Percentiles rank a stretch among this genome's conserved stretches.
phyloP scores from a whole-genome alignment of 176 grass and related monocot genomes.

The Bothriochloa decipiens region DNA sequence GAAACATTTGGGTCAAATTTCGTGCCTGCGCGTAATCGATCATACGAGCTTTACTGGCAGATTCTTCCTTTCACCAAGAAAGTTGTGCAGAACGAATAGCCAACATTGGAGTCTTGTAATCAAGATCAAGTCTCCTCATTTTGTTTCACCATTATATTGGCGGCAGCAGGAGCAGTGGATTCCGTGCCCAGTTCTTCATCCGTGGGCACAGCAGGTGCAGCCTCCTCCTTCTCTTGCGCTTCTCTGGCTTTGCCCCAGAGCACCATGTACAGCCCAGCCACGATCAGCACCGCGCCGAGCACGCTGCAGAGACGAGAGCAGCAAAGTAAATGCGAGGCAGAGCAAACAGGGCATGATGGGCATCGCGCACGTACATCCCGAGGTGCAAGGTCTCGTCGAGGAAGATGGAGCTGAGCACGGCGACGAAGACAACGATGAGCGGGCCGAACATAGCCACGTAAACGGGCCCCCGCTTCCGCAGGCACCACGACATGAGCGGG shows the following conservation, averaged over 20 bases:
- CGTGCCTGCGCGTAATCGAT: too few relatives aligned
- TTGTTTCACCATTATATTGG: neutral
- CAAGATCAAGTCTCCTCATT: neutral
- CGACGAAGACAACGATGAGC: conserved; percentile 56
- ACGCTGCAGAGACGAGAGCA: conserved; percentile 24
- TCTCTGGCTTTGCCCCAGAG: conserved; percentile 61
- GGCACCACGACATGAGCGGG: conserved; percentile 64
- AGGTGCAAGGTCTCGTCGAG: conserved; percentile 57
- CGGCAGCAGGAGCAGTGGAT: neutral
- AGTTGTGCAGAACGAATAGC: neutral
- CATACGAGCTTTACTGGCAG: neutral
- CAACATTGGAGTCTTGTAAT: neutral
- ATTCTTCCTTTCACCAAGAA: neutral
- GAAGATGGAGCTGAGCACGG: conserved; percentile 50
- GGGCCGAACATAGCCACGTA: conserved; percentile 64
- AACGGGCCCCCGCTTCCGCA: conserved; percentile 54
- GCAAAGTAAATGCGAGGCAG: neutral
- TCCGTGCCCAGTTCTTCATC: conserved; percentile 31
- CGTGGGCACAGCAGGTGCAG: neutral
- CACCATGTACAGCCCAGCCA: conserved; percentile 62
- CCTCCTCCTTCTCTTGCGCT: conserved; percentile 20
- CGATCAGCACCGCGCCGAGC: conserved; percentile 52
- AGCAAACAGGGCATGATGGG: neutral
- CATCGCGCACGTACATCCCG: conserved; percentile 41
- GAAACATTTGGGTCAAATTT: neutral